Base-by-base conservation (phyloP, 2,329 filamentous ascomycete species). In the Clonostachys rosea region DNA sequence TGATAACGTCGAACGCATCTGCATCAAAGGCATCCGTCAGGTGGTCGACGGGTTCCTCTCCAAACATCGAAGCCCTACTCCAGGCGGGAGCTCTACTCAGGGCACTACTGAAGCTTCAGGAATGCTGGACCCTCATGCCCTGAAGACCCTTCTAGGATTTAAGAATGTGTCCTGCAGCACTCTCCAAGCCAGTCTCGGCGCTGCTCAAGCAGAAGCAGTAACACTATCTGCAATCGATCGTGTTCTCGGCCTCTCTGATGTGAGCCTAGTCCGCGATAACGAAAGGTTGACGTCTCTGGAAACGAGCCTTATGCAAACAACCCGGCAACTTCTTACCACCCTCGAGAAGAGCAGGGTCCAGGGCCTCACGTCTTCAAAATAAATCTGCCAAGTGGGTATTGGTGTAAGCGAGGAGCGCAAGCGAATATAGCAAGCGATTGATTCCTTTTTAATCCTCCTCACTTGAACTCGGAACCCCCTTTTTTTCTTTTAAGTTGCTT, bases 161-260 rank as follows among this genome's bases (percentile, higher is more conserved):
- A 77, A 76, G 50, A 62, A 62, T 12, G 65, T 66, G n/a, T 74
- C 70, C 47, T 59, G 69, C 47, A 66, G 68, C 44, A 66, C 70
- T 2, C 63, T 78, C 41, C 65, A 65, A 40, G 59, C 54, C 0
- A 68, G 66, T 40, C 57, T 70, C 2, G 71, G 71, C 18, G 63
- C 65, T 46, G 61, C 61, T 24, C 67, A 66, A 49, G 69, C 73
- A 12, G 73, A 78, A 52, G 66, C 67, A 11, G 61, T 78, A 34
- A 63, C 75, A 1, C 57, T 78, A 34, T 77, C 74, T 3, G 74
- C 75, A 12, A 73, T 78, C 42, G 70, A 78, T 50, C 73, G 73
- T 18, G 72, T 74, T 3, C 61, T 78, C 7, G 75, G 73, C 4
- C 65, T 78, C 16, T 67, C 71, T 5, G 65, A 71, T 34, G 64